Evolutionary conservation across 805 yeast genomes (phyloP).

Genomic region (Alloascoidea hylecoeti): DNA sequence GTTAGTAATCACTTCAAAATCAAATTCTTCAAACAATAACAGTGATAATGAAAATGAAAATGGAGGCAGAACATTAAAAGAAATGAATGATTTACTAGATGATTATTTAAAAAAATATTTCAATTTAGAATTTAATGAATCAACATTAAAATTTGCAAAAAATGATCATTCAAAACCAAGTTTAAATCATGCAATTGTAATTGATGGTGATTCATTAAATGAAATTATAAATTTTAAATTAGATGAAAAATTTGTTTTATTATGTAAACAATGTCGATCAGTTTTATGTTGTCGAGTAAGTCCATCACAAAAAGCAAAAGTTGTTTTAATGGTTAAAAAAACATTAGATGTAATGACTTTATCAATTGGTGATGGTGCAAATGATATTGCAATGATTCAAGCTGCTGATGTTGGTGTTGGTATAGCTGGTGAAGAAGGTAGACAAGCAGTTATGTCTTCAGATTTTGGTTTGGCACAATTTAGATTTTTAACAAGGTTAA

Average conservation of each 20-base stretch:
- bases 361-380: constrained; percentile 83
- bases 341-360: constrained; percentile 69
- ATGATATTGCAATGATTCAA: constrained; percentile 86
- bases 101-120: constrained; percentile 45
- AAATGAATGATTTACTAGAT: constrained; percentile 32
- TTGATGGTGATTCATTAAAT: constrained; percentile 70
- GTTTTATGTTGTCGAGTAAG: constrained; percentile 82
- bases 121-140: constrained; percentile 38
- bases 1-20: constrained; percentile 29
- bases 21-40: constrained; percentile 15
- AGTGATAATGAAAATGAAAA: constrained; percentile 2
- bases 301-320: constrained; percentile 77
- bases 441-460: constrained; percentile 81
- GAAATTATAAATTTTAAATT: constrained; percentile 32
- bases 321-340: constrained; percentile 64
- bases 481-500: constrained; percentile 49
- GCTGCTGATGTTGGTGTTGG: constrained; percentile 84
- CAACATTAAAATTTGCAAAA: constrained; percentile 40
- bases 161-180: constrained; percentile 51
- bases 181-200: constrained; percentile 53
- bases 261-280: constrained; percentile 71
- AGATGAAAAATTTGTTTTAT: constrained; percentile 44
- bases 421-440: constrained; percentile 85
- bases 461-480: constrained; percentile 82
- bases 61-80: constrained; percentile 37